These are phyloP conservation scores for Calendula officinalis DNA, from an alignment of 129 eudicot species.

Conservation along the genomic window DNA sequence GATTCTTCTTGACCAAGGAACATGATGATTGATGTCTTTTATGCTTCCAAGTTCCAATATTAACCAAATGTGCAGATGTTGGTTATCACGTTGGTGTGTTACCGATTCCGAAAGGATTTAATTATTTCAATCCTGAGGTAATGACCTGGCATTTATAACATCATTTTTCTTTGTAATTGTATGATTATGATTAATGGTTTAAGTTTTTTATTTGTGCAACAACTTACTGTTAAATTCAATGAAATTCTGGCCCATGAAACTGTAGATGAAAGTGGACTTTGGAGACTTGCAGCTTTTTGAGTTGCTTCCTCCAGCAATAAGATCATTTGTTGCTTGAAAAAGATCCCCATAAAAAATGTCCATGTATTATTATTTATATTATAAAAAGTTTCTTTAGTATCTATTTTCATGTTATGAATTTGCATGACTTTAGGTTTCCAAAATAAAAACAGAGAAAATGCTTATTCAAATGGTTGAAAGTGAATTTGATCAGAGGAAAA, in stretches of 20 bases:
- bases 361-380: constrained; percentile 47
- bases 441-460: constrained; percentile 97
- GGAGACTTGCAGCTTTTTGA: constrained; percentile 84
- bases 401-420: neutral
- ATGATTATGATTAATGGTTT: too few relatives aligned
- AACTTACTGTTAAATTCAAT: constrained; percentile 89
- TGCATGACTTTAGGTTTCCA: constrained; percentile 56
- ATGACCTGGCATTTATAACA: neutral
- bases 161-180: neutral
- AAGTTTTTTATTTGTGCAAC: constrained; percentile 88
- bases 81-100: constrained; percentile 91
- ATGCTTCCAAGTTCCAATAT: neutral
- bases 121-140: constrained; percentile 98
- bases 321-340: constrained; percentile 92
- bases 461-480: constrained; percentile 92
- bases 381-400: neutral
- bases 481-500: constrained; percentile 64
- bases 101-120: constrained; percentile 89
- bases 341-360: constrained; percentile 98
- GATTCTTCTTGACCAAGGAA: too few relatives aligned
- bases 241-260: too few relatives aligned
- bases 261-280: constrained; percentile 82
- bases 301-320: constrained; percentile 75
- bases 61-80: constrained; percentile 60
- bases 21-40: too few relatives aligned